These are phyloP conservation scores for Trichoderma hamatum DNA, from an alignment of 2,329 filamentous ascomycete genomes.

Conservation along the genomic window DNA sequence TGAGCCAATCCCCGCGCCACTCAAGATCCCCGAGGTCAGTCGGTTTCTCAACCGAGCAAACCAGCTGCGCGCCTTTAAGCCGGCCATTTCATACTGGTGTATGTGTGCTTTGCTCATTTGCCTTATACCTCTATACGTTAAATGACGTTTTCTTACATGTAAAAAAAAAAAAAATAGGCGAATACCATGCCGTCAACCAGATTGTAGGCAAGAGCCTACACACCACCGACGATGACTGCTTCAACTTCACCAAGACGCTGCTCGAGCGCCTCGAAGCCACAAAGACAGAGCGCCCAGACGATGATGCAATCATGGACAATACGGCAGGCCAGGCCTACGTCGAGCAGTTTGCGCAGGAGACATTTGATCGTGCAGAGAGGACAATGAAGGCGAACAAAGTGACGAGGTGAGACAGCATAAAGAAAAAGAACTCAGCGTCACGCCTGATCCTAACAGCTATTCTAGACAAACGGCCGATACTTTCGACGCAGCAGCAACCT, in stretches of 20 bases:
- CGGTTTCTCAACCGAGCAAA: slow-evolving; percentile 82
- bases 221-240: slow-evolving; percentile 73
- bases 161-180: slow-evolving; percentile 55
- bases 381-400: slow-evolving; percentile 82
- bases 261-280: slow-evolving; percentile 84
- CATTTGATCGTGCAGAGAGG: slow-evolving; percentile 81
- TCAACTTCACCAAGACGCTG: slow-evolving; percentile 76
- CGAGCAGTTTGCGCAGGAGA: slow-evolving; percentile 89
- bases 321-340: slow-evolving; percentile 86
- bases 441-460: background rate
- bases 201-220: slow-evolving; percentile 83
- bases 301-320: slow-evolving; percentile 86
- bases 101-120: slow-evolving; percentile 43
- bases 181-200: slow-evolving; percentile 91
- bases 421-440: background rate
- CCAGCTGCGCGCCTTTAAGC: slow-evolving; percentile 83
- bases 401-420: slow-evolving; percentile 60
- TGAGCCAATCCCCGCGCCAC: slow-evolving; percentile 46
- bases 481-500: slow-evolving; percentile 88
- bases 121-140: background rate
- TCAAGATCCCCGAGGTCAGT: slow-evolving; percentile 80
- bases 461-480: slow-evolving; percentile 86
- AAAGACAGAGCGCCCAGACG: slow-evolving; percentile 65
- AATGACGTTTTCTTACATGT: background rate
- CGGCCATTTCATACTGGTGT: slow-evolving; percentile 96